A percentile compares a stretch with the other conserved stretches of the same genome.
Conservation (phyloP, 805 yeast species). For the Ogataea degrootiae region DNA sequence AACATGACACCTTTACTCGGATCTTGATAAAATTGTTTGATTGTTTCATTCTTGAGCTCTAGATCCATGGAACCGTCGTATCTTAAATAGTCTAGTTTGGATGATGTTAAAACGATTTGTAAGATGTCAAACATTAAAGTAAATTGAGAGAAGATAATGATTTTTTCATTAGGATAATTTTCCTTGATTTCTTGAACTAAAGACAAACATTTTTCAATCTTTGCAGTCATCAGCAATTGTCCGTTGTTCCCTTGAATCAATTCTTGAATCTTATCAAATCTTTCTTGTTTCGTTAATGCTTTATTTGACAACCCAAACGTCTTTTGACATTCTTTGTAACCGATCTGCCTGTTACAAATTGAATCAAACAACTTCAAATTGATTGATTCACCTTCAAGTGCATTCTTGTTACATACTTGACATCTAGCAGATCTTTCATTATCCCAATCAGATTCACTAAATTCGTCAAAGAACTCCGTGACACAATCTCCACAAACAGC, state of each 20-base stretch:
- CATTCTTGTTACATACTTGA: slow-evolving; percentile 41
- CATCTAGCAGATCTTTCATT: slow-evolving; percentile 45
- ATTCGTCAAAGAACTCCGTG: slow-evolving; percentile 44
- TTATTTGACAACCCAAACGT: slow-evolving; percentile 19
- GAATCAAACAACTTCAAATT: slow-evolving; percentile 51
- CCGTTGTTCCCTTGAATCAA: slow-evolving; percentile 33
- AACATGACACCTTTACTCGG: slow-evolving; percentile 53
- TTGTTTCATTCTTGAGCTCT: slow-evolving; percentile 56
- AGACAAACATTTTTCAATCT: slow-evolving; percentile 57
- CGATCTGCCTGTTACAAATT: slow-evolving; percentile 28
- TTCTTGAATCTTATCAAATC: slow-evolving; percentile 23
- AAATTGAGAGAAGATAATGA: slow-evolving; percentile 83
- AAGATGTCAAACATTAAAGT: slow-evolving; percentile 71
- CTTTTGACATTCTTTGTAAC: slow-evolving; percentile 21
- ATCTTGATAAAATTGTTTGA: slow-evolving; percentile 60
- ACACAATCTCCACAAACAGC: slow-evolving; percentile 58
- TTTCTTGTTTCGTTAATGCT: slow-evolving; percentile 22
- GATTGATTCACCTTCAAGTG: slow-evolving; percentile 36
- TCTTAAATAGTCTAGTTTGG: slow-evolving; percentile 45
- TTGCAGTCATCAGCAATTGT: slow-evolving; percentile 58
- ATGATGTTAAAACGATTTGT: slow-evolving; percentile 44
- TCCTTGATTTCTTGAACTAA: slow-evolving; percentile 47
- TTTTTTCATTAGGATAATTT: slow-evolving; percentile 60
- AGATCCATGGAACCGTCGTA: slow-evolving; percentile 85
- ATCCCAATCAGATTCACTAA: slow-evolving; percentile 31